phyloP scores from a whole-genome alignment of 2,329 filamentous ascomycete genomes.

The Colletotrichum sp. region DNA sequence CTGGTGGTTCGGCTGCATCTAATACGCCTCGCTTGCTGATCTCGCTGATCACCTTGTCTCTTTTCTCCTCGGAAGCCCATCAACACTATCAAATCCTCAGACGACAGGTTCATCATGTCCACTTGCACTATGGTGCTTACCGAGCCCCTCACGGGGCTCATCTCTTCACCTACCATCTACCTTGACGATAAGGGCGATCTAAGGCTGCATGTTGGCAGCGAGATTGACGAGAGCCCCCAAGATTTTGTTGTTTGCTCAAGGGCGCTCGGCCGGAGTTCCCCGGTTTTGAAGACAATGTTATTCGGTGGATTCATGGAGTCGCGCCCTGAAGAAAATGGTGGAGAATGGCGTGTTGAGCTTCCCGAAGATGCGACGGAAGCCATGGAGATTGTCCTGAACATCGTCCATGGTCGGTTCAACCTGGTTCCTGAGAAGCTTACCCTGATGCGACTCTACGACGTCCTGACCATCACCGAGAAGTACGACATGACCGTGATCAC shows the following conservation, averaged over 20 bases:
- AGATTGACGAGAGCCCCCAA: background rate
- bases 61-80: background rate
- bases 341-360: constrained; percentile 28
- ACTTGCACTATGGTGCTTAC: constrained; percentile 1
- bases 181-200: constrained; percentile 6
- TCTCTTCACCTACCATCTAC: constrained; percentile 7
- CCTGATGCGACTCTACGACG: constrained; percentile 20
- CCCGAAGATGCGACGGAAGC: constrained; percentile 34
- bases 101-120: background rate
- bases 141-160: background rate
- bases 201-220: background rate
- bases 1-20: background rate
- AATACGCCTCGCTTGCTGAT: background rate
- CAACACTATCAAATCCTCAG: background rate
- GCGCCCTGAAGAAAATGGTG: background rate
- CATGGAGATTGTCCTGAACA: constrained; percentile 32
- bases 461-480: constrained; percentile 29
- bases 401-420: constrained; percentile 32
- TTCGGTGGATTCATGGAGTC: constrained; percentile 28
- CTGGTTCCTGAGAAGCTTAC: constrained; percentile 20
- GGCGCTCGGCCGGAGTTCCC: constrained; percentile 26
- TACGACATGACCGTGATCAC: constrained; percentile 27
- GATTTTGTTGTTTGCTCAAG: constrained; percentile 28
- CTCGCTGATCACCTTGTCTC: background rate
- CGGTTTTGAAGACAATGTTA: constrained; percentile 27